These are phyloP conservation scores for Vickermania ingenoplastis DNA, from an alignment of 208 protist genomes.

Conservation along the genomic window DNA sequence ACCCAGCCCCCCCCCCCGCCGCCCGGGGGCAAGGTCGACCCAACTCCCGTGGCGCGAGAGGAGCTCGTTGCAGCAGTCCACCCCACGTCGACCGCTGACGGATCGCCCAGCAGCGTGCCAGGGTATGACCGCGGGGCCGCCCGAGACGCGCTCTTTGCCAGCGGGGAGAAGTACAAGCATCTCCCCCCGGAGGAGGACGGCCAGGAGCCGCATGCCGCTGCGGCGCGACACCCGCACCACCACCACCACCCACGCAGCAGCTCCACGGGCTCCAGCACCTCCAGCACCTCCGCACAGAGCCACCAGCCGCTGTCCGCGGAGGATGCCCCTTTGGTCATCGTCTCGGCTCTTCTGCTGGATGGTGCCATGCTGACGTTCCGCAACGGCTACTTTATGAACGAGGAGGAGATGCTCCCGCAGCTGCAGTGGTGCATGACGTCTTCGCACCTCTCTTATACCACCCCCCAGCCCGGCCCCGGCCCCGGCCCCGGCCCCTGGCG, in stretches of 20 bases:
- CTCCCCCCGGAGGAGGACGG: background rate
- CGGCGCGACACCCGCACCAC: too few relatives aligned
- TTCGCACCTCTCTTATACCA: too few relatives aligned
- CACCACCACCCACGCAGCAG: too few relatives aligned
- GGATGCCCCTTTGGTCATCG: background rate
- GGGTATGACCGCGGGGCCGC: background rate
- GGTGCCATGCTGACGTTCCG: conserved; percentile 1
- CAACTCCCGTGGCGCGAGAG: background rate
- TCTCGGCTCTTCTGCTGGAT: conserved; percentile 1
- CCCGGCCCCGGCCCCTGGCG: background rate
- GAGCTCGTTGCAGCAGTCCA: too few relatives aligned
- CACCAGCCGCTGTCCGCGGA: background rate
- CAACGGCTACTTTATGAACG: conserved; percentile 16
- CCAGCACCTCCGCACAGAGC: background rate
- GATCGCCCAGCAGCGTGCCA: too few relatives aligned
- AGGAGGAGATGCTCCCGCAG: conserved; percentile 14
- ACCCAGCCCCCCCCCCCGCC: background rate
- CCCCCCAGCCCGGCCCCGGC: too few relatives aligned
- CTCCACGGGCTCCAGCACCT: background rate
- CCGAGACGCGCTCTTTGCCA: background rate
- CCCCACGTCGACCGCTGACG: too few relatives aligned
- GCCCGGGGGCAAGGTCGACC: background rate
- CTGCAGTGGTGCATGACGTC: conserved; percentile 1
- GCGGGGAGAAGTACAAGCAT: background rate
- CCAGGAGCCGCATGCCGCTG: background rate